phyloP scores from a whole-genome alignment of 306 rosid genomes.

The Lablab purpureus region DNA sequence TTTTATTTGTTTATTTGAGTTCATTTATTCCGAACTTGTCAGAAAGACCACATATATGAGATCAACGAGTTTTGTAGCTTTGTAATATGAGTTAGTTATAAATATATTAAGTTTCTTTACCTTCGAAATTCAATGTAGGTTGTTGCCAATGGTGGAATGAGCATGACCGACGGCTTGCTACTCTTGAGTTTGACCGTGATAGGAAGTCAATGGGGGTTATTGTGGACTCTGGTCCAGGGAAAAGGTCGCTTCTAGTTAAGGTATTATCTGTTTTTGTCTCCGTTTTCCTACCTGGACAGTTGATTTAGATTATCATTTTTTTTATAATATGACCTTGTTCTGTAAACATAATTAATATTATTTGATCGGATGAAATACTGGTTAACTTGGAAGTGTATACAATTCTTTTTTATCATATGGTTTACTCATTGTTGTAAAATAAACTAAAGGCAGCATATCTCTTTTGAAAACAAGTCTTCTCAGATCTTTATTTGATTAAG shows the following conservation, averaged over 20 bases:
- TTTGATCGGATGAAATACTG: conserved; percentile 1
- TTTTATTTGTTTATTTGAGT: not conserved
- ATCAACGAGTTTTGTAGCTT: not conserved
- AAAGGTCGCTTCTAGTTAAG: conserved; percentile 77
- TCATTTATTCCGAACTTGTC: conserved; percentile 1
- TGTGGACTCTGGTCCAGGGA: conserved; percentile 61
- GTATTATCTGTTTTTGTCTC: conserved; percentile 49
- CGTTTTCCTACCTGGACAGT: not conserved
- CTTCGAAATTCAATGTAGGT: conserved; percentile 53
- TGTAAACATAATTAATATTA: conserved; percentile 6
- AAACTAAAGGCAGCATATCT: not conserved
- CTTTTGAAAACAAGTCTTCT: not conserved
- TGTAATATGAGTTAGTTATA: not conserved
- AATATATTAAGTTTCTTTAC: conserved; percentile 1
- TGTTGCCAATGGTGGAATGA: conserved; percentile 75
- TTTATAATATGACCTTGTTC: not conserved
- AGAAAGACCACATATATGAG: conserved; percentile 18
- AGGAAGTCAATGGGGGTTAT: conserved; percentile 91
- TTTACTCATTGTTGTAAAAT: not conserved
- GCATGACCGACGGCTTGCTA: conserved; percentile 71
- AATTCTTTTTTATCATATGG: not conserved
- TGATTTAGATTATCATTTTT: not conserved
- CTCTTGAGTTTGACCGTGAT: conserved; percentile 92
- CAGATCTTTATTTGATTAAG: not conserved
- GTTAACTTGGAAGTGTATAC: not conserved